Conservation (phyloP, 192 early-diverging fungal species). For the Coemansia sp. region DNA sequence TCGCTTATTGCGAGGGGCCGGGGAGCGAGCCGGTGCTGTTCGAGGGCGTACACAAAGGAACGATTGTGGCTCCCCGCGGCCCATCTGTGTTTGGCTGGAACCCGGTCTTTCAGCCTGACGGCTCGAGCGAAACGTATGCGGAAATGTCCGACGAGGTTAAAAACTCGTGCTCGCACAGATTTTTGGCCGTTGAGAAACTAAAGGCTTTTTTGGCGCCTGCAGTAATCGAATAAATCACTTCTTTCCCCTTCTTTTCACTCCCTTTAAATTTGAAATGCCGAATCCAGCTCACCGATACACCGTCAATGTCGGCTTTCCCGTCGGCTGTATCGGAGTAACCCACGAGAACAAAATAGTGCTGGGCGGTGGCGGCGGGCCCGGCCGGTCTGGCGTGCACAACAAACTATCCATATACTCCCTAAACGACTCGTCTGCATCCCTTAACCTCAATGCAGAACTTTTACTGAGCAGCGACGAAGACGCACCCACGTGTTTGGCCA, state of each 20-base stretch:
- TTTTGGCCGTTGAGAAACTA: conserved; percentile 69
- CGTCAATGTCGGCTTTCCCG: conserved; percentile 57
- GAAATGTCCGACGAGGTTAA: conserved; percentile 83
- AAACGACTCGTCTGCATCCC: conserved; percentile 22
- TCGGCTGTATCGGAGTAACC: conserved; percentile 61
- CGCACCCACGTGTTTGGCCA: conserved; percentile 75
- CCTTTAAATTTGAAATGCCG: conserved; percentile 13
- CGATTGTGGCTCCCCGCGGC: conserved; percentile 83
- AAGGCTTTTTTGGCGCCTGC: conserved; percentile 40
- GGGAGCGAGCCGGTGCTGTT: conserved; percentile 80
- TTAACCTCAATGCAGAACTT: conserved; percentile 40
- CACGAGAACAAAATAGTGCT: conserved; percentile 59
- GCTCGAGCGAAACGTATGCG: conserved; percentile 71
- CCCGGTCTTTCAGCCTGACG: conserved; percentile 88
- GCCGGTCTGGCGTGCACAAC: conserved; percentile 81
- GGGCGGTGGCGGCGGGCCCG: conserved; percentile 85
- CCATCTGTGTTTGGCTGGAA: conserved; percentile 93
- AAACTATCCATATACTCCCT: conserved; percentile 67
- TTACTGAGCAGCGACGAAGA: conserved; percentile 66
- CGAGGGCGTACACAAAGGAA: conserved; percentile 79
- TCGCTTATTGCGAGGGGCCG: conserved; percentile 82
- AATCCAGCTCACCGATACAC: conserved; percentile 17
- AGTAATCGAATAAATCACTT: not conserved
- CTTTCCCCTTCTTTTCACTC: not conserved
- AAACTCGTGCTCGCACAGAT: conserved; percentile 90